Percentiles rank a stretch among this genome's conserved stretches.
Evolutionary conservation across 441 rosid genomes (phyloP).

Genomic region (Biscutella laevigata): DNA sequence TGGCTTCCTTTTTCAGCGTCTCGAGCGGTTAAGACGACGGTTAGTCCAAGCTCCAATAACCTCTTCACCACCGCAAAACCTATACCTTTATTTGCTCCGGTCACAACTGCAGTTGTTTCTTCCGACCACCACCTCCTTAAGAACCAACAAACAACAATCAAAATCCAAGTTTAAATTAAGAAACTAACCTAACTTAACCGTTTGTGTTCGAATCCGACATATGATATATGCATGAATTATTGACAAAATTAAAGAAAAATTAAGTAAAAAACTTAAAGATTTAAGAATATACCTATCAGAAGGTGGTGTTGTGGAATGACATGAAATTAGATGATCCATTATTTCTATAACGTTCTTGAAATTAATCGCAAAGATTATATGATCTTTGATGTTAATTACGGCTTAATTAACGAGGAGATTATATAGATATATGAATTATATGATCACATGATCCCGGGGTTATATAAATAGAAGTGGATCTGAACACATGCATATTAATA

Average conservation of each 20-base stretch:
- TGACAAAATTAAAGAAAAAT: no score
- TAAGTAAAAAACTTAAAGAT: no score
- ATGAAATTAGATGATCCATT: slow-evolving; percentile 18
- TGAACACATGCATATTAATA: slow-evolving; percentile 4
- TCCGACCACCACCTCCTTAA: slow-evolving; percentile 68
- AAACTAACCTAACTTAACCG: no score
- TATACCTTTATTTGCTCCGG: slow-evolving; percentile 82
- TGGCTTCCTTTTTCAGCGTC: slow-evolving; percentile 40
- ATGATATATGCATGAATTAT: no score
- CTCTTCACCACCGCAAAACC: slow-evolving; percentile 64
- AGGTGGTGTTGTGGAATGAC: not conserved
- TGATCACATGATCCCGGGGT: not conserved
- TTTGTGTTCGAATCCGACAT: no score
- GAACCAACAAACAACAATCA: not conserved
- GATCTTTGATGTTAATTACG: not conserved
- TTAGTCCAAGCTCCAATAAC: slow-evolving; percentile 50
- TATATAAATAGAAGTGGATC: slow-evolving; percentile 14
- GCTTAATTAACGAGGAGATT: slow-evolving; percentile 3
- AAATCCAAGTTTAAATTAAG: no score
- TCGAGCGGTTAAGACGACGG: slow-evolving; percentile 65
- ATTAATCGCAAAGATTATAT: not conserved
- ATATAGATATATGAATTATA: not conserved
- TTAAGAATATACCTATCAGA: no score
- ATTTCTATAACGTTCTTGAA: not conserved
- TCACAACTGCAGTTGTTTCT: slow-evolving; percentile 62